These are phyloP conservation scores for Curvularia spicifera DNA, from an alignment of 2,329 filamentous ascomycete species.

Conservation along the genomic window DNA sequence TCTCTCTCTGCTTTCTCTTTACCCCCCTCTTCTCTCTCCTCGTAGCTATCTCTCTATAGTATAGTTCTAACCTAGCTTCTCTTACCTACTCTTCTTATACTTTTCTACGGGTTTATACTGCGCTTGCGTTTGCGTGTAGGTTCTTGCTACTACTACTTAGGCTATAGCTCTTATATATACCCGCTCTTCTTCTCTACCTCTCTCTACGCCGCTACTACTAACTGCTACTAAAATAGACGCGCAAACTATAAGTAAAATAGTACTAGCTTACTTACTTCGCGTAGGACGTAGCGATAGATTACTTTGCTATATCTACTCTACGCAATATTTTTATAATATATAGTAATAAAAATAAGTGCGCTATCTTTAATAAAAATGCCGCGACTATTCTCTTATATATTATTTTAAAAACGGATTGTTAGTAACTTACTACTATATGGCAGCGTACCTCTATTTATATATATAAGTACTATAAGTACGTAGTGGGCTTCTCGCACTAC, in stretches of 20 bases:
- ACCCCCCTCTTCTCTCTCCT: slow-evolving; percentile 5
- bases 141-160: slow-evolving; percentile 26
- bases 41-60: neutral
- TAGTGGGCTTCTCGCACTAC: neutral
- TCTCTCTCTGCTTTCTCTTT: slow-evolving; percentile 9
- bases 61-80: slow-evolving; percentile 13
- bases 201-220: neutral
- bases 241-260: neutral
- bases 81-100: slow-evolving; percentile 9
- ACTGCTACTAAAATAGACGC: neutral
- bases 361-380: slow-evolving; percentile 32
- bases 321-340: slow-evolving; percentile 27
- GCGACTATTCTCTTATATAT: slow-evolving; percentile 8
- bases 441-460: slow-evolving; percentile 9
- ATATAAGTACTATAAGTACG: neutral
- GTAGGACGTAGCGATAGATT: neutral
- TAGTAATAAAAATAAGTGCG: slow-evolving; percentile 27
- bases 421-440: slow-evolving; percentile 21
- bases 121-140: neutral
- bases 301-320: neutral
- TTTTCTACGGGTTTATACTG: neutral
- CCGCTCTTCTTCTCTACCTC: neutral
- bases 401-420: slow-evolving; percentile 29
- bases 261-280: no score
- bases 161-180: slow-evolving; percentile 6